phyloP scores from a whole-genome alignment of 2,329 filamentous ascomycete genomes.

The Shiraia bambusicola region DNA sequence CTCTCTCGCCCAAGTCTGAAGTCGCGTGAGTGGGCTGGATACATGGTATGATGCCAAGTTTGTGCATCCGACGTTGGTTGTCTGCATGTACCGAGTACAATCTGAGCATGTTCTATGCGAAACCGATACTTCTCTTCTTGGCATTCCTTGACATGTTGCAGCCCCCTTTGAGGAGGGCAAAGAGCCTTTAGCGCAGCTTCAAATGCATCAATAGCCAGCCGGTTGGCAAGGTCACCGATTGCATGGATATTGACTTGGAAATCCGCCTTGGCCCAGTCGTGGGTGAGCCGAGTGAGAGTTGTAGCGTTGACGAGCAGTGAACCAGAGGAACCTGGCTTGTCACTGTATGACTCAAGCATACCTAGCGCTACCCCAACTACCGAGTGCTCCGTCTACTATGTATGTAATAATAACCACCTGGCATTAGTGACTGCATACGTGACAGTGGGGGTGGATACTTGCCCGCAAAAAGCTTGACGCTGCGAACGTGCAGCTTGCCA shows the following conservation, averaged over 20 bases:
- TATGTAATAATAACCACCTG: too few species aligned
- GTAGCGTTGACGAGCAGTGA: constrained; percentile 68
- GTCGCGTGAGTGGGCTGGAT: constrained; percentile 74
- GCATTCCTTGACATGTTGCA: constrained; percentile 51
- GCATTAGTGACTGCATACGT: constrained; percentile 10
- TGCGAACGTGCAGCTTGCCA: constrained; percentile 58
- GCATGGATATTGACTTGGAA: constrained; percentile 73
- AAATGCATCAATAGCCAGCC: constrained; percentile 64
- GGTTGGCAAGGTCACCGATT: constrained; percentile 70
- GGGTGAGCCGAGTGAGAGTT: constrained; percentile 56
- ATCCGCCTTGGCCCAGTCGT: constrained; percentile 60
- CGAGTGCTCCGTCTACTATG: constrained; percentile 70
- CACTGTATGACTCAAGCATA: constrained; percentile 70
- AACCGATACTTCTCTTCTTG: constrained; percentile 53
- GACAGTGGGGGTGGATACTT: constrained; percentile 16
- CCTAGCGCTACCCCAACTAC: constrained; percentile 71
- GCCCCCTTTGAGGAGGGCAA: constrained; percentile 51
- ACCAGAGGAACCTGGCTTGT: constrained; percentile 62
- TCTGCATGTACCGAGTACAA: constrained; percentile 68
- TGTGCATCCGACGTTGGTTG: constrained; percentile 62
- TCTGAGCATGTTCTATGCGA: constrained; percentile 71
- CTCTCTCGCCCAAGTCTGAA: constrained; percentile 69
- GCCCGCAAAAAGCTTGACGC: constrained; percentile 71
- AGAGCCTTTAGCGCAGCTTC: constrained; percentile 56
- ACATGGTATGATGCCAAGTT: constrained; percentile 64